Conservation (phyloP, 2,329 filamentous ascomycete species). For the Penicillium sp. region DNA sequence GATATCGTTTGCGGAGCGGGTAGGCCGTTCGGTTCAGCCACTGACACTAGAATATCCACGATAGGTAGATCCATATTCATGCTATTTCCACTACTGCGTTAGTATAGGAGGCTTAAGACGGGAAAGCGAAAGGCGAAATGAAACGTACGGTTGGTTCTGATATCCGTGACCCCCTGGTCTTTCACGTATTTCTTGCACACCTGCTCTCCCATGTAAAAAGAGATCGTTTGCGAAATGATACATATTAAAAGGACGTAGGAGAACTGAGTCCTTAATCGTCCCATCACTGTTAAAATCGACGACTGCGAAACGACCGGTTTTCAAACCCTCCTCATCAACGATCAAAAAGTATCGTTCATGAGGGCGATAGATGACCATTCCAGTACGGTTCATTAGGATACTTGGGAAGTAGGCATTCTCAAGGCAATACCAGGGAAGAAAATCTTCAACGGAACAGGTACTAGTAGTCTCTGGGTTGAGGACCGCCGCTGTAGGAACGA, state of each 20-base stretch:
- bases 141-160: not conserved
- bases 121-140: not conserved
- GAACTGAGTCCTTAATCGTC: not conserved
- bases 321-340: not conserved
- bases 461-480: slow-evolving; percentile 3
- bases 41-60: slow-evolving; percentile 1
- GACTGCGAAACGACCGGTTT: slow-evolving; percentile 3
- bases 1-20: not conserved
- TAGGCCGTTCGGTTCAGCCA: not conserved
- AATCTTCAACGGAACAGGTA: slow-evolving; percentile 1
- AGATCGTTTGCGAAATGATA: not conserved
- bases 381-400: not conserved
- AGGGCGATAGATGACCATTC: not conserved
- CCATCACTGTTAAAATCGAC: not conserved
- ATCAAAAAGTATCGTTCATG: slow-evolving; percentile 1
- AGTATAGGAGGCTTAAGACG: not conserved
- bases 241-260: slow-evolving; percentile 1
- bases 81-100: not conserved
- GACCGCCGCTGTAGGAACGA: not conserved
- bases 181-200: not conserved
- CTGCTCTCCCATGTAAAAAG: not conserved
- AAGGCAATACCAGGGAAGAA: slow-evolving; percentile 5
- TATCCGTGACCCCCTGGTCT: not conserved
- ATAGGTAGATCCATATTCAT: not conserved
- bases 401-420: not conserved